Evolutionary conservation across 306 rosid genomes (phyloP).

Genomic region (Senna tora): DNA sequence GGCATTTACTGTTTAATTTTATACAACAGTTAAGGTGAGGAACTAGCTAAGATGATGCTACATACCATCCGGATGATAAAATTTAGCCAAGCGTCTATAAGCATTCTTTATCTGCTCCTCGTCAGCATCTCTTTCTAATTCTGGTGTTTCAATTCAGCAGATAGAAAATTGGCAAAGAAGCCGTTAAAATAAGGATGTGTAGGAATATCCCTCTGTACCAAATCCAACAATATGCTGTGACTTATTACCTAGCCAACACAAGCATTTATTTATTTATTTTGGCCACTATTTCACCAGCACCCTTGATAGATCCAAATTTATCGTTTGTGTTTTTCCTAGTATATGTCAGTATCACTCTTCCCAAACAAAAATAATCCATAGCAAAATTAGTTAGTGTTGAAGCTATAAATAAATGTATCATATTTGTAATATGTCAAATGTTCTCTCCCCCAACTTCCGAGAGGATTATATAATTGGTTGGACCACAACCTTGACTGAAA

Average conservation of each 20-base stretch:
- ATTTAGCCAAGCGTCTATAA: slow-evolving; percentile 91
- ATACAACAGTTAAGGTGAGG: slow-evolving; percentile 11
- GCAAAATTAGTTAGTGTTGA: background rate
- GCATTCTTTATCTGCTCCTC: slow-evolving; percentile 88
- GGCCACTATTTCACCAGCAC: background rate
- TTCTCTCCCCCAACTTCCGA: slow-evolving; percentile 1
- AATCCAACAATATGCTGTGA: slow-evolving; percentile 8
- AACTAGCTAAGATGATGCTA: slow-evolving; percentile 30
- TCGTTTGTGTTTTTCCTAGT: slow-evolving; percentile 17
- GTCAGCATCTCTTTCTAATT: slow-evolving; percentile 79
- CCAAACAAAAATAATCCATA: slow-evolving; percentile 6
- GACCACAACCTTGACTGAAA: too few relatives aligned
- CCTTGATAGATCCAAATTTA: slow-evolving; percentile 13
- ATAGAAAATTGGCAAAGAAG: slow-evolving; percentile 21
- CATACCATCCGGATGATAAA: slow-evolving; percentile 98
- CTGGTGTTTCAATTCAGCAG: slow-evolving; percentile 48
- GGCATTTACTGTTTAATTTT: slow-evolving; percentile 15
- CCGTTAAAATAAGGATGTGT: slow-evolving; percentile 25
- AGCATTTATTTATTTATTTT: background rate
- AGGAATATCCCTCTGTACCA: slow-evolving; percentile 29
- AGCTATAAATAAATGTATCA: slow-evolving; percentile 7
- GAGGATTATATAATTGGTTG: too few relatives aligned
- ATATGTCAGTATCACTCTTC: background rate
- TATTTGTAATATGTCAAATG: background rate
- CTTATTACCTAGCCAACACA: slow-evolving; percentile 10